Percentiles rank a stretch among this genome's conserved stretches.
phyloP scores from a whole-genome alignment of 2,329 filamentous ascomycete genomes.

The Fusarium tupiense region DNA sequence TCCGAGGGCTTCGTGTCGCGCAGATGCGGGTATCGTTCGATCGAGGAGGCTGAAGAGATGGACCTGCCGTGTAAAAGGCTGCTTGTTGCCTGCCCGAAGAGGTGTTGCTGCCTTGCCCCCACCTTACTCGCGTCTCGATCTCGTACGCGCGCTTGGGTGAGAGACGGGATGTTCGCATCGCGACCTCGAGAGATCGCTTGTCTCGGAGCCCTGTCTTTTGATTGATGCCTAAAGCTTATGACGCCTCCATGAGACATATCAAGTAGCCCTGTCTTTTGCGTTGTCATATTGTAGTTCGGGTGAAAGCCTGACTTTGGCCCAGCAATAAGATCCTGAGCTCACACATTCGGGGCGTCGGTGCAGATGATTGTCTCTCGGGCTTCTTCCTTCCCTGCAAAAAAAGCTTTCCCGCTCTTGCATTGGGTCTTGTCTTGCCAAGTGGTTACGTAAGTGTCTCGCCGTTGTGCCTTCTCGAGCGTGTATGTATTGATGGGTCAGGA shows the following conservation, averaged over 20 bases:
- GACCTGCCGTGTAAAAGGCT: background rate
- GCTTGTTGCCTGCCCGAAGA: background rate
- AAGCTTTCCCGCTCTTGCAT: background rate
- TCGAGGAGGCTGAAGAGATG: background rate
- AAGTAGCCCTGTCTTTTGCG: no score
- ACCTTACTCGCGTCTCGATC: accelerated
- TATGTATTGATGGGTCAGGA: background rate
- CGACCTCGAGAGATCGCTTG: no score
- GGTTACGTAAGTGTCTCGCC: background rate
- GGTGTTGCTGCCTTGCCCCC: background rate
- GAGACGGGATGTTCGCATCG: accelerated
- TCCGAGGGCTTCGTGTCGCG: background rate
- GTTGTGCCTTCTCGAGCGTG: background rate
- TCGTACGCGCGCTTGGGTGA: background rate
- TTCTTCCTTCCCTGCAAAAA: background rate
- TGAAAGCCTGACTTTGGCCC: background rate
- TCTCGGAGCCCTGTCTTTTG: no score
- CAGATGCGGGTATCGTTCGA: background rate
- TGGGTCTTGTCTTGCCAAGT: background rate
- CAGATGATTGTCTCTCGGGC: background rate
- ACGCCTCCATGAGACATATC: no score
- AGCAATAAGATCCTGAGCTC: background rate
- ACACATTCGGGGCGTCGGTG: no score
- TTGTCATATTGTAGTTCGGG: no score
- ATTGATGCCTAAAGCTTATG: no score